Evolutionary conservation across 495 filamentous ascomycete species (phyloP).

Genomic region (Penicillium salamii): DNA sequence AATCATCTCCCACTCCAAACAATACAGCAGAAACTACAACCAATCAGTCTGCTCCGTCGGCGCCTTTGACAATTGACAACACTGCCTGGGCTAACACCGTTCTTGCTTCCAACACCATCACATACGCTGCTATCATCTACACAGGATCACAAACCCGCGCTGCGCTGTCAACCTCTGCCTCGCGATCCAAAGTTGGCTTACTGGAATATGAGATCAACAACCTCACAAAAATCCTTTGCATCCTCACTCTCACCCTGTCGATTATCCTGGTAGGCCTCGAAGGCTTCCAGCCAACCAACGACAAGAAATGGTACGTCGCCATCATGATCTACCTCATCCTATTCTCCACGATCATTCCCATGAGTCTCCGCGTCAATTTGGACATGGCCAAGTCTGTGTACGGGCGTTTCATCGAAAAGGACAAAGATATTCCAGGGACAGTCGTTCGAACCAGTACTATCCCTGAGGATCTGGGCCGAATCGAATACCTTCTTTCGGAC

Average conservation of each 20-base stretch:
- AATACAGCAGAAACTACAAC: constrained; percentile 16
- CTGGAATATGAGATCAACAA: constrained; percentile 97
- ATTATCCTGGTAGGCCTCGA: constrained; percentile 87
- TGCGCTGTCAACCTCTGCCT: constrained; percentile 86
- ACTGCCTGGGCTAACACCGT: constrained; percentile 99
- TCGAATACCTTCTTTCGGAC: constrained; percentile 95
- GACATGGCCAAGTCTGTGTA: constrained; percentile 97
- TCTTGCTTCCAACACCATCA: constrained; percentile 85
- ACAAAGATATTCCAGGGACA: constrained; percentile 83
- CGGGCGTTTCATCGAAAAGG: constrained; percentile 90
- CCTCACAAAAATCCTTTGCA: constrained; percentile 94
- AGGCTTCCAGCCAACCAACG: constrained; percentile 66
- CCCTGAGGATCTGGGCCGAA: constrained; percentile 90
- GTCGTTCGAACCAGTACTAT: constrained; percentile 97
- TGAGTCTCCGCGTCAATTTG: constrained; percentile 92
- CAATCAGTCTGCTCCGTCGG: constrained; percentile 43
- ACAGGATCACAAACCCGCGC: constrained; percentile 94
- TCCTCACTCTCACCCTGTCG: constrained; percentile 80
- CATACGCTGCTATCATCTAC: constrained; percentile 86
- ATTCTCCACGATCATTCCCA: constrained; percentile 98
- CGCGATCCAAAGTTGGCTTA: constrained; percentile 87
- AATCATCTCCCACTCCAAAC: constrained; percentile 25
- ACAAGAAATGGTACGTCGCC: constrained; percentile 81
- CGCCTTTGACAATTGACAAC: constrained; percentile 88
- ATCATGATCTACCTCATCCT: constrained; percentile 95